Evolutionary conservation across 108 stramenopile species (phyloP).

Genomic region (Conticribra guillardii): DNA sequence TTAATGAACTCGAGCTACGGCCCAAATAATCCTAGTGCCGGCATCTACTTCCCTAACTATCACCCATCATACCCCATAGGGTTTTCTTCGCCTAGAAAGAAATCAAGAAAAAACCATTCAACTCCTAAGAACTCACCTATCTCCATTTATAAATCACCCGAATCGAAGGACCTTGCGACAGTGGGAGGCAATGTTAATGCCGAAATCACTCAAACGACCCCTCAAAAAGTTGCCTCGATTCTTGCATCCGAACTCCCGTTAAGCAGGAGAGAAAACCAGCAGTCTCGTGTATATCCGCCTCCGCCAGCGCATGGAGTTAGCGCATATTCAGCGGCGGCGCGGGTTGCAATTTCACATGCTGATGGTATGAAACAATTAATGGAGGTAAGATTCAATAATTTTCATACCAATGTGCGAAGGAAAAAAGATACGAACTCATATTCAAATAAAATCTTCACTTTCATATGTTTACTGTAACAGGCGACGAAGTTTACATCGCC

Average conservation of each 20-base stretch:
- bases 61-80: neutral
- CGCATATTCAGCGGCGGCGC: neutral
- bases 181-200: neutral
- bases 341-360: constrained; percentile 2
- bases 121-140: neutral
- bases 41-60: neutral
- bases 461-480: neutral
- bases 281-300: neutral
- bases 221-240: constrained; percentile 17
- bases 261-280: neutral
- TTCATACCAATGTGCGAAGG: too few species aligned
- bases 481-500: constrained; percentile 44
- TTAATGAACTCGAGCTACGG: neutral
- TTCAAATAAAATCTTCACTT: neutral
- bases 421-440: too few species aligned
- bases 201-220: constrained; percentile 1
- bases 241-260: constrained; percentile 19
- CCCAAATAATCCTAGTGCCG: neutral
- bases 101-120: neutral
- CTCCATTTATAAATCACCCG: too few species aligned
- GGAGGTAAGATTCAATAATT: constrained; percentile 25
- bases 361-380: constrained; percentile 32
- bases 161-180: neutral
- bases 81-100: constrained; percentile 14
- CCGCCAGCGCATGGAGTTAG: neutral